A percentile compares a stretch with the other conserved stretches of the same genome.
Conservation (phyloP, 352 stramenopile genomes). For the Phytophthora cactorum region DNA sequence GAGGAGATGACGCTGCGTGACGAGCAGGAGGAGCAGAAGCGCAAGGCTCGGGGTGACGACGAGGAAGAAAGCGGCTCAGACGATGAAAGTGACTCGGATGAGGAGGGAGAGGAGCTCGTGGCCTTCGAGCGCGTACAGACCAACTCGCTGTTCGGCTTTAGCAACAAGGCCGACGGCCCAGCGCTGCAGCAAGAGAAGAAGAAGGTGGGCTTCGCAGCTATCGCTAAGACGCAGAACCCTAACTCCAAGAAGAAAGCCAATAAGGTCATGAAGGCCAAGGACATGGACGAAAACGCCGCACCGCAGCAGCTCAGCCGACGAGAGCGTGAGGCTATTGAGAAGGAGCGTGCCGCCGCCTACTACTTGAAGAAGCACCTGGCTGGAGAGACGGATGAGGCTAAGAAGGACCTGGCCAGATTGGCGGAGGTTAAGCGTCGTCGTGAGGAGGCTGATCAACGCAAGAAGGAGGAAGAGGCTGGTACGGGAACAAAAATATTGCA, state of each 20-base stretch:
- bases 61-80: slow-evolving; percentile 57
- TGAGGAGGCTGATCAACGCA: slow-evolving; percentile 81
- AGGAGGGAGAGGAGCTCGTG: slow-evolving; percentile 58
- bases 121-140: slow-evolving; percentile 81
- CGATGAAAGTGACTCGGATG: slow-evolving; percentile 60
- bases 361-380: slow-evolving; percentile 90
- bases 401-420: slow-evolving; percentile 85
- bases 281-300: slow-evolving; percentile 67
- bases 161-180: slow-evolving; percentile 60
- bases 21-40: slow-evolving; percentile 77
- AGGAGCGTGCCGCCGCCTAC: slow-evolving; percentile 69
- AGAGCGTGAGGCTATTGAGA: slow-evolving; percentile 90
- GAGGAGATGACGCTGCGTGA: slow-evolving; percentile 86
- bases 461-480: slow-evolving; percentile 85
- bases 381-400: slow-evolving; percentile 86
- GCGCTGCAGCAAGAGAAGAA: slow-evolving; percentile 72
- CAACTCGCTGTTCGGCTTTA: slow-evolving; percentile 78
- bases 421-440: slow-evolving; percentile 81
- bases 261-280: slow-evolving; percentile 90
- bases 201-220: slow-evolving; percentile 66
- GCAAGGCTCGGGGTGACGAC: slow-evolving; percentile 69
- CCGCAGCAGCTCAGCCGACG: slow-evolving; percentile 77
- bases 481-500: background rate
- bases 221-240: slow-evolving; percentile 87
- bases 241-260: slow-evolving; percentile 71